Conservation (phyloP, 371 early-diverging fungal species). For the Mortierella sp. region DNA sequence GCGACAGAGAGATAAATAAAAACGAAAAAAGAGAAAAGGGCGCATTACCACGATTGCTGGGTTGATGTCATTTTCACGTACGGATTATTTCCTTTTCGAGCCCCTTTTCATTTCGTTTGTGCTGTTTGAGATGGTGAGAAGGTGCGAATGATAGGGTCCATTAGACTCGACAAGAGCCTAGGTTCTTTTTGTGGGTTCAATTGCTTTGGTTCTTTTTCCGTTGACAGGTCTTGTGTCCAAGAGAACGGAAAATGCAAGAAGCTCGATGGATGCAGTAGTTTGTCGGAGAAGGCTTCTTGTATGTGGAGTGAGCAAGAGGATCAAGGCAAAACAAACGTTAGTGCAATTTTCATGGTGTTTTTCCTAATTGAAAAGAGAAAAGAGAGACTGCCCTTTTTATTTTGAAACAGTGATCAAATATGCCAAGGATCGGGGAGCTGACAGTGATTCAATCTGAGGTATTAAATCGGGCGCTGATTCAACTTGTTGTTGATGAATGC, state of each 20-base stretch:
- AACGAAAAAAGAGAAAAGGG: neutral
- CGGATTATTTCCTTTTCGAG: neutral
- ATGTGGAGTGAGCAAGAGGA: neutral
- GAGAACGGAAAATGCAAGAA: neutral
- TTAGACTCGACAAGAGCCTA: neutral
- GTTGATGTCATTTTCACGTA: constrained; percentile 39
- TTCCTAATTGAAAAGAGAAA: no score
- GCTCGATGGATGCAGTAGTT: neutral
- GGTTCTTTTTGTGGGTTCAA: neutral
- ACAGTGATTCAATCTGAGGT: neutral
- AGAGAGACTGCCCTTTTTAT: neutral
- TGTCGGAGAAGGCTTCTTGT: neutral
- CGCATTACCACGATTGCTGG: neutral
- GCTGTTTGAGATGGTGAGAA: neutral
- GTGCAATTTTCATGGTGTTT: neutral
- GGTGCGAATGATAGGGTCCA: neutral
- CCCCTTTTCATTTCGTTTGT: neutral
- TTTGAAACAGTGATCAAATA: neutral
- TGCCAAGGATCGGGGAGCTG: neutral
- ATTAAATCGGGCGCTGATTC: neutral
- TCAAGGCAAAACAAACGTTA: neutral
- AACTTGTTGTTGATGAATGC: neutral
- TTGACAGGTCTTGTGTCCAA: neutral
- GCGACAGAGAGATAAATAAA: neutral
- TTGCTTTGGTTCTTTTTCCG: neutral